phyloP scores from a whole-genome alignment of 2,329 filamentous ascomycete genomes.

The Neofusicoccum sp. region DNA sequence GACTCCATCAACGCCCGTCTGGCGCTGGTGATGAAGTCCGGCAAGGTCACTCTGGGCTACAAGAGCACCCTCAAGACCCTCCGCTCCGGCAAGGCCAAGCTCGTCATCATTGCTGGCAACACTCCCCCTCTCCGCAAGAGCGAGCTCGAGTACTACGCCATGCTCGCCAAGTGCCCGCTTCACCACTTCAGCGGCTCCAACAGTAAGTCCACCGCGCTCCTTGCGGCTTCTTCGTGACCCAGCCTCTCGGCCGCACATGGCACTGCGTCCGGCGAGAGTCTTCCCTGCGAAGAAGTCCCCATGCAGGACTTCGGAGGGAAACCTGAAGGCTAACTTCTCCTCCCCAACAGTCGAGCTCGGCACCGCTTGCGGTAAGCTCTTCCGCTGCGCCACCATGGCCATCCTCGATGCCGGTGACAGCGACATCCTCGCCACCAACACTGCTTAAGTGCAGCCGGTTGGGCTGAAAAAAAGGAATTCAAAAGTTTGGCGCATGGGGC shows the following conservation, averaged over 20 bases:
- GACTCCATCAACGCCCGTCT: conserved; percentile 70
- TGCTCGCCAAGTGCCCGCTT: conserved; percentile 82
- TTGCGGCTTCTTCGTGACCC: not conserved
- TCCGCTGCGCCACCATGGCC: conserved; percentile 96
- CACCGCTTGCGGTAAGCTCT: conserved; percentile 98
- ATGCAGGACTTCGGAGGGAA: conserved; percentile 83
- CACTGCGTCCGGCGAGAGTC: conserved; percentile 30
- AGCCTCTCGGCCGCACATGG: not conserved
- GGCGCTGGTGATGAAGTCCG: conserved; percentile 65
- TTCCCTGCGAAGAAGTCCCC: conserved; percentile 90
- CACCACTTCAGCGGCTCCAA: conserved; percentile 99
- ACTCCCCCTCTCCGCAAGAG: conserved; percentile 96
- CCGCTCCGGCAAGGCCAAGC: conserved; percentile 95
- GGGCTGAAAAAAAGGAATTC: not conserved
- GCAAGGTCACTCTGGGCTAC: conserved; percentile 80
- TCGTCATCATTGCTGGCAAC: conserved; percentile 94
- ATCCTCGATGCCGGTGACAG: conserved; percentile 95
- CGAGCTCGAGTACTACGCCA: conserved; percentile 76
- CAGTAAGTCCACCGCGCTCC: conserved; percentile 65
- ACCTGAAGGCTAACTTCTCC: conserved; percentile 56
- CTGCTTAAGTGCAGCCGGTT: conserved; percentile 36
- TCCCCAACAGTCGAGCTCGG: conserved; percentile 81
- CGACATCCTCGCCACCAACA: conserved; percentile 84
- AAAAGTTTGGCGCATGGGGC: not conserved
- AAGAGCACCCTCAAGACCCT: conserved; percentile 85